phyloP scores from a whole-genome alignment of 495 filamentous ascomycete species.

The Daldinia grandis region DNA sequence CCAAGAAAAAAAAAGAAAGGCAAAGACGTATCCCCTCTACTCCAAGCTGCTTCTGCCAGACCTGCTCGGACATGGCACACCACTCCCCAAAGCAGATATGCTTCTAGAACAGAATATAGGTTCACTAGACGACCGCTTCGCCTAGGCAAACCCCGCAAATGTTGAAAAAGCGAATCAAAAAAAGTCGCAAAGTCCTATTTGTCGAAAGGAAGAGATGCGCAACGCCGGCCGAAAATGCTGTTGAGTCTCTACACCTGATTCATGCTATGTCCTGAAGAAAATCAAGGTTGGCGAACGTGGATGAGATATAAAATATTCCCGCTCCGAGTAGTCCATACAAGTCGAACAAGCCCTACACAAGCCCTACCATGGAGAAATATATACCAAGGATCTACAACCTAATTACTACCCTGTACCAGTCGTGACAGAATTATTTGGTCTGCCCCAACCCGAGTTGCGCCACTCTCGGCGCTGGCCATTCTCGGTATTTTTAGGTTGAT shows the following conservation, averaged over 20 bases:
- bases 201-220: slow-evolving; percentile 31
- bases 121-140: slow-evolving; percentile 25
- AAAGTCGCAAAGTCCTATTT: slow-evolving; percentile 27
- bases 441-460: slow-evolving; percentile 62
- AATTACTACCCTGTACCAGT: slow-evolving; percentile 42
- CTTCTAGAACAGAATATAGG: slow-evolving; percentile 36
- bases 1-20: slow-evolving; percentile 32
- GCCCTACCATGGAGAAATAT: slow-evolving; percentile 24
- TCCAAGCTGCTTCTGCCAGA: slow-evolving; percentile 41
- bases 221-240: slow-evolving; percentile 42
- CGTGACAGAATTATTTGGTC: slow-evolving; percentile 49
- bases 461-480: slow-evolving; percentile 56
- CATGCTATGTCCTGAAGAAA: slow-evolving; percentile 42
- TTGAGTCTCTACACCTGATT: slow-evolving; percentile 40
- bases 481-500: slow-evolving; percentile 44
- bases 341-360: slow-evolving; percentile 24
- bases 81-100: slow-evolving; percentile 35
- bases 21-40: slow-evolving; percentile 40
- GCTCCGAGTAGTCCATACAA: slow-evolving; percentile 11
- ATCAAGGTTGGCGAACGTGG: slow-evolving; percentile 35
- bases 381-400: slow-evolving; percentile 18
- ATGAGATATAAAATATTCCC: slow-evolving; percentile 10
- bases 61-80: slow-evolving; percentile 25
- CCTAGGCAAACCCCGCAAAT: slow-evolving; percentile 16
- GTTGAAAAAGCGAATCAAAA: slow-evolving; percentile 34